phyloP scores from a whole-genome alignment of 148 eudicot species.

The Rhododendron mucronatum region DNA sequence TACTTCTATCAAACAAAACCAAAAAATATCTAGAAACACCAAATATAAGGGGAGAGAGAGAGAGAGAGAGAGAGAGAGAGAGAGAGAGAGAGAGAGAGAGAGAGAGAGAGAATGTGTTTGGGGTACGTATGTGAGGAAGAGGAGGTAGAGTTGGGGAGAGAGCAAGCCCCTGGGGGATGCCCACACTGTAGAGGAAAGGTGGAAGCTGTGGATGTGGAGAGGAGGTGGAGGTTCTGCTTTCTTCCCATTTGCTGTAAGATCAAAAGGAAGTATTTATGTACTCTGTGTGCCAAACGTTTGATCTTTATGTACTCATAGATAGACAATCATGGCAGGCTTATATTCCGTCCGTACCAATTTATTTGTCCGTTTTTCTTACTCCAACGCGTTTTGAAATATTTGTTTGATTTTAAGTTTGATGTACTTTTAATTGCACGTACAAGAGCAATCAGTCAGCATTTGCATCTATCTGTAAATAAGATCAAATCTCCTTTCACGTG shows the following conservation, averaged over 20 bases:
- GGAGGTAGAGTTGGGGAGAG: slow-evolving; percentile 1
- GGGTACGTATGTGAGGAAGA: neutral
- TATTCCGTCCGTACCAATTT: neutral
- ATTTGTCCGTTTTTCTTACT: too few relatives aligned
- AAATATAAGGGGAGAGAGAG: neutral
- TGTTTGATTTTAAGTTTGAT: too few relatives aligned
- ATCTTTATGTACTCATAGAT: neutral
- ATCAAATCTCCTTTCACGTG: too few relatives aligned
- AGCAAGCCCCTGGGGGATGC: neutral
- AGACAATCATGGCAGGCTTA: neutral
- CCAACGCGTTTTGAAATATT: too few relatives aligned
- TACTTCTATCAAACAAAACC: neutral
- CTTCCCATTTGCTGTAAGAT: neutral
- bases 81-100: slow-evolving; percentile 6
- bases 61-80: slow-evolving; percentile 6
- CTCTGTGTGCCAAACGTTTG: neutral
- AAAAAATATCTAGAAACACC: neutral
- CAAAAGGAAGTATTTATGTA: slow-evolving; percentile 1
- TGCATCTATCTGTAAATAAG: too few relatives aligned
- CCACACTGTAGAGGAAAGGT: slow-evolving; percentile 3
- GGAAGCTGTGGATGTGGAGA: neutral
- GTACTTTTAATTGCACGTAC: too few relatives aligned
- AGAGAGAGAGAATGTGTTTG: neutral
- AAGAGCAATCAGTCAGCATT: too few relatives aligned
- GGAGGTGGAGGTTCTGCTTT: neutral